Evolutionary conservation across 352 stramenopile species (phyloP).

Genomic region (Phytophthora brassicae): DNA sequence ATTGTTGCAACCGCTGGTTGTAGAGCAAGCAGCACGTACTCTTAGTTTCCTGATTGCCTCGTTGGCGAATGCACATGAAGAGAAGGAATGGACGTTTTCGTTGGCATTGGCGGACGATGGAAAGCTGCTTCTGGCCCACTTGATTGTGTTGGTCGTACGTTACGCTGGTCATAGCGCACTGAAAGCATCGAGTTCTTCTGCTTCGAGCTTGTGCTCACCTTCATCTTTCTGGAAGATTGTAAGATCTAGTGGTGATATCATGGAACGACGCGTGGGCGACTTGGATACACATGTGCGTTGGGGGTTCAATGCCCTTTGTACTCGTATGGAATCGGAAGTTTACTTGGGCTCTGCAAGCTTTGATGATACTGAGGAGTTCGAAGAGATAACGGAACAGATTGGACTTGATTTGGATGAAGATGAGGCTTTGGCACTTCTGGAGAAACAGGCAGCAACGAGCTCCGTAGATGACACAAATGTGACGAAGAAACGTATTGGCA

Average conservation of each 20-base stretch:
- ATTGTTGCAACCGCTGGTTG: constrained; percentile 56
- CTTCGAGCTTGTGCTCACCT: constrained; percentile 35
- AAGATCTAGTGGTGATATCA: constrained; percentile 45
- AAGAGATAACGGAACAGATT: constrained; percentile 14
- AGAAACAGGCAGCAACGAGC: constrained; percentile 47
- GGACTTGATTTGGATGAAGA: constrained; percentile 58
- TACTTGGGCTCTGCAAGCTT: constrained; percentile 38
- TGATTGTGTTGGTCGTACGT: constrained; percentile 62
- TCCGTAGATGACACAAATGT: constrained; percentile 10
- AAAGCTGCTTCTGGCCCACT: constrained; percentile 57
- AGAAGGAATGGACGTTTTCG: constrained; percentile 51
- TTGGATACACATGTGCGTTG: constrained; percentile 65
- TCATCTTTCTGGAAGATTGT: constrained; percentile 71
- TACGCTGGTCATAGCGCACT: constrained; percentile 39
- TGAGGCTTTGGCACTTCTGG: constrained; percentile 55
- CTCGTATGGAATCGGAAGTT: constrained; percentile 57
- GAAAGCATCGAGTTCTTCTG: constrained; percentile 12
- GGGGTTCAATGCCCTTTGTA: constrained; percentile 51
- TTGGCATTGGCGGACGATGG: constrained; percentile 53
- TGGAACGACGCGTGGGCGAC: constrained; percentile 60
- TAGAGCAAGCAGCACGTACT: constrained; percentile 64
- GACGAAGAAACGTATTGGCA: constrained; percentile 30
- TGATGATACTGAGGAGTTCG: constrained; percentile 29
- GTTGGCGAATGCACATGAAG: constrained; percentile 43
- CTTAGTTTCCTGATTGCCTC: constrained; percentile 62